Base-by-base conservation (phyloP, 257 asterid species). In the Fraxinus excelsior region DNA sequence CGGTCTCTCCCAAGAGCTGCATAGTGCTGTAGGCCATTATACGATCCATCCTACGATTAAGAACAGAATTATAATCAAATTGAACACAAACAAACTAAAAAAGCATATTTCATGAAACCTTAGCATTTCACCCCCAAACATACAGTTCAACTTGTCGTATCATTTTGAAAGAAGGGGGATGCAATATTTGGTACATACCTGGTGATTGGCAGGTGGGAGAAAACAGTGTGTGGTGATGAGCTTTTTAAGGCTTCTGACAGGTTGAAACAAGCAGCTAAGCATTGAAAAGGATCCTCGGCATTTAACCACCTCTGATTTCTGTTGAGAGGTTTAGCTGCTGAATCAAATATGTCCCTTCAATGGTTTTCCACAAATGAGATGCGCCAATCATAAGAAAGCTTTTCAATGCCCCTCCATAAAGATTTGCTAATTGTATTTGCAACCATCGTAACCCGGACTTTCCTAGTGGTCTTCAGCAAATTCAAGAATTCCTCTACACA, bases 11-110 rank as follows among this genome's bases (percentile, higher is more conserved):
- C 99, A 44, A 95, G 90, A 85, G 99, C 98, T 34, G 99, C 99
- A 85, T 95, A 95, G 85, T 95, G 99, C 80, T 95, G 99, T 74
- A 95, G 85, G 76, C 99, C 99, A 78, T 95, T 95, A 93, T 98
- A 95, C 5, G 99, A 95, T 53, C 99, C 99, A 87, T 95, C 99
- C 99, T 95, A 82, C 16, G 9, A 79, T n/a, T 71, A 75, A 67
- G 80, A 49, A 72, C 64, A 75, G 62, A 70, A 74, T 13, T 0
- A 85, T n/a, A 62, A 81, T 71, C 23, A 78, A 37, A 78, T n/a
- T 35, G 35, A 70, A 72, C 68, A 56, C 31, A 29, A 37, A 79
- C 31, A 1, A 42, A 29, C n/a, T n/a, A n/a, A 31, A 26, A 65
- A 1, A 35, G 44, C 31, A 11, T 13, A 31, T 74, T 60, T 58